Percentiles rank a stretch among this genome's conserved stretches.
Evolutionary conservation across 768 basidiomycete species (phyloP).

Genomic region (Rhodotorula toruloides): DNA sequence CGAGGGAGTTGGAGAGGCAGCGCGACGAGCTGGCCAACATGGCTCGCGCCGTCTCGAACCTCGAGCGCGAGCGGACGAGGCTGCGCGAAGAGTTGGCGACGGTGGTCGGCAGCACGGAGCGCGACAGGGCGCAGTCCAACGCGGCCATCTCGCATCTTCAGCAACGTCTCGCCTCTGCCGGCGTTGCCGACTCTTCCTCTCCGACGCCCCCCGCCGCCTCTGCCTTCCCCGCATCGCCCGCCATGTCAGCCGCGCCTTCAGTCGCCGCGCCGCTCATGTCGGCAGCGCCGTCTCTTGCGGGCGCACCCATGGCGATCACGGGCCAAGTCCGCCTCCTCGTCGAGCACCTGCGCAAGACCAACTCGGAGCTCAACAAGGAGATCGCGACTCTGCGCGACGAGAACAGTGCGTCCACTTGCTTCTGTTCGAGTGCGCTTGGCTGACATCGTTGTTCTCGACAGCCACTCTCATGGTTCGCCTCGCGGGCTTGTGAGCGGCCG

Average conservation of each 20-base stretch:
- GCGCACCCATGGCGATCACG: no score
- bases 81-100: neutral
- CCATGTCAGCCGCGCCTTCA: no score
- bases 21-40: neutral
- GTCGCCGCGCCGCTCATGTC: no score
- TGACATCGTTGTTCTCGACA: neutral
- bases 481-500: neutral
- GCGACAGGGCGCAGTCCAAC: no score
- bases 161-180: no score
- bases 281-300: no score
- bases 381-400: neutral
- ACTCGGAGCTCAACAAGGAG: neutral
- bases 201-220: no score
- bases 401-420: neutral
- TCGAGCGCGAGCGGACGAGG: neutral
- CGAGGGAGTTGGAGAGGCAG: neutral
- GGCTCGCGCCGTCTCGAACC: neutral
- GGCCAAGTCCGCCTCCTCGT: neutral
- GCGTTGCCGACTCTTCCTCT: no score
- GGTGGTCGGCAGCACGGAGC: no score
- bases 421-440: neutral
- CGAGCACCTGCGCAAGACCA: slow-evolving; percentile 7
- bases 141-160: no score
- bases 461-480: neutral
- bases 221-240: no score